phyloP scores from a whole-genome alignment of 805 yeast species.

The Candida namnaoensis region DNA sequence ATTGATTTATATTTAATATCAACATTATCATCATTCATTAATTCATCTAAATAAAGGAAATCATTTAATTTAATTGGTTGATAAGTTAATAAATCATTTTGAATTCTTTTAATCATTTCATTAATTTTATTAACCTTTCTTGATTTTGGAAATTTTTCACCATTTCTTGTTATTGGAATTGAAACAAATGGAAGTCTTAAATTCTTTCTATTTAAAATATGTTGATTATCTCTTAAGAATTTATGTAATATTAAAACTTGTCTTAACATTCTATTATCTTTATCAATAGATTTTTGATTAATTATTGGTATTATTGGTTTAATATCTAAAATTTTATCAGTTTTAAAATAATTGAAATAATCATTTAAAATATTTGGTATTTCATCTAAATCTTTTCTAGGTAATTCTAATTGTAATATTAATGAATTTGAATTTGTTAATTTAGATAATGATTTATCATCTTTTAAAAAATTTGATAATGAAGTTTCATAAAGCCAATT shows the following conservation, averaged over 20 bases:
- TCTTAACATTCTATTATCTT: slow-evolving; percentile 7
- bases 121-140: slow-evolving; percentile 12
- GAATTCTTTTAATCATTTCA: slow-evolving; percentile 12
- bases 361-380: too few species aligned
- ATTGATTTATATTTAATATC: slow-evolving; percentile 4
- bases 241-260: slow-evolving; percentile 12
- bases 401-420: too few species aligned
- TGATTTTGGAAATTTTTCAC: slow-evolving; percentile 11
- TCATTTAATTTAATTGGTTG: slow-evolving; percentile 9
- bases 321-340: background rate
- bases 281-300: background rate
- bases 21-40: slow-evolving; percentile 2
- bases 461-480: slow-evolving; percentile 2
- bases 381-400: too few species aligned
- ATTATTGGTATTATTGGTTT: background rate
- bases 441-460: slow-evolving; percentile 4
- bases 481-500: slow-evolving; percentile 15
- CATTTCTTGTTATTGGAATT: slow-evolving; percentile 11
- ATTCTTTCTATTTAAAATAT: slow-evolving; percentile 10
- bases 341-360: background rate
- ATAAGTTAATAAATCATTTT: slow-evolving; percentile 4
- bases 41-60: too few species aligned
- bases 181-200: slow-evolving; percentile 7
- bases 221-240: slow-evolving; percentile 4
- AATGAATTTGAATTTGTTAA: too few species aligned